Conservation (phyloP, 2,329 filamentous ascomycete genomes). For the Helicocarpus griseus region DNA sequence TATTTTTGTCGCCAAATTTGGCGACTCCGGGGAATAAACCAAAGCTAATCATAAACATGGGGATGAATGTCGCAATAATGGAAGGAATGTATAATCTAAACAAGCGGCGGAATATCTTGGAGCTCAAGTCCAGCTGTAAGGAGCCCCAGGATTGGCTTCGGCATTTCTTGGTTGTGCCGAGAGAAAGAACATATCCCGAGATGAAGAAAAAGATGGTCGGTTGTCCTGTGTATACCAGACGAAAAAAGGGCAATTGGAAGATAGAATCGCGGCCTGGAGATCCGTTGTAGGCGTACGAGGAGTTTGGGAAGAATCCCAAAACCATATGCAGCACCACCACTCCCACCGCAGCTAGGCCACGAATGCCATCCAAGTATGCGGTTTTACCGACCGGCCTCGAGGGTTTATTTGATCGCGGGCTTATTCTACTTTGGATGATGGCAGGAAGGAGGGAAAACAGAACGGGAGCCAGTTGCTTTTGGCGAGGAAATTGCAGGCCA, state of each 20-base stretch:
- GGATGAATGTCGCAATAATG: conserved; percentile 28
- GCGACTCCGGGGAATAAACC: conserved; percentile 33
- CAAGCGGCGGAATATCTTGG: conserved; percentile 35
- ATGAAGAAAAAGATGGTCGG: conserved; percentile 40
- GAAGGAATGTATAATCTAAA: conserved; percentile 36
- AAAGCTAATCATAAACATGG: conserved; percentile 32
- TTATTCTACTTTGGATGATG: background rate
- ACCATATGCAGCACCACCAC: conserved; percentile 11
- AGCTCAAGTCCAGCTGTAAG: conserved; percentile 29
- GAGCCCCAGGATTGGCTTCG: conserved; percentile 29
- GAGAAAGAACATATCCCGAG: conserved; percentile 39
- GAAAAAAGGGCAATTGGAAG: conserved; percentile 33
- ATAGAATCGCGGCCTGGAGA: conserved; percentile 14
- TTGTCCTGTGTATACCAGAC: conserved; percentile 36
- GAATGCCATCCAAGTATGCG: conserved; percentile 19
- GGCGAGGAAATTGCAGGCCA: background rate
- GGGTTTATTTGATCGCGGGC: background rate
- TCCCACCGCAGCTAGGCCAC: conserved; percentile 17
- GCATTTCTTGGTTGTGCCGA: conserved; percentile 32
- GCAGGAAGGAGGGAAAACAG: background rate
- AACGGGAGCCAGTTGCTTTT: background rate
- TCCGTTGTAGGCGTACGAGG: conserved; percentile 9
- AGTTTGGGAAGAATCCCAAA: conserved; percentile 9
- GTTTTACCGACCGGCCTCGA: conserved; percentile 9
- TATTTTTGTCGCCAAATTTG: conserved; percentile 24